Percentiles rank a stretch among this genome's conserved stretches.
These are phyloP conservation scores for Exophiala xenobiotica DNA, from an alignment of 2,329 filamentous ascomycete genomes.

Conservation along the genomic window DNA sequence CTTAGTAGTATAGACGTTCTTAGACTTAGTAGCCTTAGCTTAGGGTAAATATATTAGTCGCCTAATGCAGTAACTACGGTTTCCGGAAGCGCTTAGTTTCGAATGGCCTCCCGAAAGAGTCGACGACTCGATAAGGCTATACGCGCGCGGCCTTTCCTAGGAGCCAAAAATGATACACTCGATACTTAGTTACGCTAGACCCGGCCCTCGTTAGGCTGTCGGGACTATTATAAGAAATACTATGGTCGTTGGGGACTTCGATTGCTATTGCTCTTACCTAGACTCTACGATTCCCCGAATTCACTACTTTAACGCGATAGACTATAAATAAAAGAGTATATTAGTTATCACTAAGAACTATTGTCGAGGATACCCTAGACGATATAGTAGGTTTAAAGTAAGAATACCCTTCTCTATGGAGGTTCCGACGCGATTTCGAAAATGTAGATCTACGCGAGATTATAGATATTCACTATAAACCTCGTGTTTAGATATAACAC, in stretches of 20 bases:
- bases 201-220: not conserved
- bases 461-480: not conserved
- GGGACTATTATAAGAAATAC: not conserved
- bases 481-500: not conserved
- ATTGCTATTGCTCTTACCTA: not conserved
- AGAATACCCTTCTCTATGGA: not conserved
- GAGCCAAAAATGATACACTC: not conserved
- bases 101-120: constrained; percentile 1
- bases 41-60: too few species aligned
- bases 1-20: too few species aligned
- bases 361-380: not conserved
- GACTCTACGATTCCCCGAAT: not conserved
- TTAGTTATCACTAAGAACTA: not conserved
- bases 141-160: not conserved
- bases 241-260: not conserved
- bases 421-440: not conserved
- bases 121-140: not conserved
- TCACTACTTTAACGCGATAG: not conserved
- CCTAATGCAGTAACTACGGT: too few species aligned
- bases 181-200: not conserved
- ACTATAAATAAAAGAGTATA: constrained; percentile 5
- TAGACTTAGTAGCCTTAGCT: too few species aligned
- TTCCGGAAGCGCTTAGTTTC: constrained; percentile 1
- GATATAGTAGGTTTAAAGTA: not conserved
- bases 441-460: constrained; percentile 4